A percentile compares a stretch with the other conserved stretches of the same genome.
phyloP scores from a whole-genome alignment of 2,329 filamentous ascomycete species.

The Chrysoporthe austroafricana region DNA sequence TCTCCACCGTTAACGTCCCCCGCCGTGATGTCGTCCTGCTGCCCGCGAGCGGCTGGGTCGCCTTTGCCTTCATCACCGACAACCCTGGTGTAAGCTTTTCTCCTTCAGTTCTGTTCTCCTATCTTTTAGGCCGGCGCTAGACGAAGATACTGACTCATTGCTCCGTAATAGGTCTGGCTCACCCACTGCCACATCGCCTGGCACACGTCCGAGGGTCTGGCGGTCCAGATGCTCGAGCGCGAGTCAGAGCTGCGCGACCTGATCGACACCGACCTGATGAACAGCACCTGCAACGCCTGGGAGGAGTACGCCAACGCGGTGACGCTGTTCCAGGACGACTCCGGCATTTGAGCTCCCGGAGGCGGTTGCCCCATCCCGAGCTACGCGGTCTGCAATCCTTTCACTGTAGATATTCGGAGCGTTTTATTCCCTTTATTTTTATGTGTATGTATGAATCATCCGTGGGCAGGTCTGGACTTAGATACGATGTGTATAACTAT shows the following conservation, averaged over 20 bases:
- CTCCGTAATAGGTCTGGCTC: conserved; percentile 34
- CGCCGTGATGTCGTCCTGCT: conserved; percentile 42
- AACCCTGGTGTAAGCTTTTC: conserved; percentile 36
- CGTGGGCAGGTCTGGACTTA: not conserved
- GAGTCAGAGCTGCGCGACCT: conserved; percentile 30
- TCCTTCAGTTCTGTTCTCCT: not conserved
- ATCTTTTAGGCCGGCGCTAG: too few relatives aligned
- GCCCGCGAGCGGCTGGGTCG: conserved; percentile 34
- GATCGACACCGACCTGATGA: conserved; percentile 19
- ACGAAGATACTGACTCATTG: not conserved
- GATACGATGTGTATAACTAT: not conserved
- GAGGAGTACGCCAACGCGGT: conserved; percentile 6
- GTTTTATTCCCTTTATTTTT: not conserved
- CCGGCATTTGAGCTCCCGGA: conserved; percentile 12
- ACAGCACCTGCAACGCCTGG: conserved; percentile 23
- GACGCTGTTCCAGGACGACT: conserved; percentile 14
- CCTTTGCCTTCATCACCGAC: conserved; percentile 38
- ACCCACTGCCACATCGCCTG: conserved; percentile 38
- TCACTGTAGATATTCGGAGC: not conserved
- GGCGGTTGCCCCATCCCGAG: not conserved
- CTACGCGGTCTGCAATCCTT: conserved; percentile 1
- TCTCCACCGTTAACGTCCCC: conserved; percentile 39
- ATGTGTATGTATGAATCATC: not conserved
- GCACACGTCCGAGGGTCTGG: conserved; percentile 42
- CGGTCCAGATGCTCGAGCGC: conserved; percentile 42